Base-by-base conservation (phyloP, 148 eudicot genomes). In the Fagopyrum esculentum region DNA sequence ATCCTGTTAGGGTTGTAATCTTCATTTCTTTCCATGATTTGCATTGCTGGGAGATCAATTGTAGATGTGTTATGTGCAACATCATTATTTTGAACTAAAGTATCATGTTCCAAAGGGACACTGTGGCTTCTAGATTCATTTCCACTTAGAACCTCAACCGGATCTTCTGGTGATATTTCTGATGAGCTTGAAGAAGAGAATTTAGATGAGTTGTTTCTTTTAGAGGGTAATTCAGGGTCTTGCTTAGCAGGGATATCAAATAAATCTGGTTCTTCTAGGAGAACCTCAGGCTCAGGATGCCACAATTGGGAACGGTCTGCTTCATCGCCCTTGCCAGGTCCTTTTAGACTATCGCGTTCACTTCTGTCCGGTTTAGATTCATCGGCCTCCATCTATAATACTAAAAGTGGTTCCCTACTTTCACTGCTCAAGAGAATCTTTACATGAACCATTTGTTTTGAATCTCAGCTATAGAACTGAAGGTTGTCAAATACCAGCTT, bases 11-110 rank as follows among this genome's bases (percentile, higher is more conserved):
- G 77, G 60, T 84, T 82, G 35, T 79, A 86, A 2, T 4, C 79
- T 15, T 54, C 86, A n/a, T 73, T 43, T 76, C 84, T 77, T 40
- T 81, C 83, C 91, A 88, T 88, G 4, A 74, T 72, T 76, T 90
- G 94, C 19, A 69, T 7, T 9, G 85, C 19, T 10, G 90, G 94
- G 6, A 35, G 73, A 66, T 71, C 74, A 60, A 77, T 73, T 4
- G 78, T 74, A 26, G 81, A 77, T 29, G 73, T 7, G 26, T 6
- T 75, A 61, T 47, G 51, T 30, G 77, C 52, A 66, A 60, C 11
- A 52, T 79, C 77, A 30, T 82, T 78, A 73, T 29, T 30, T 75
- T 44, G 30, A 60, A 2, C n/a, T n/a, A n/a, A n/a, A 59, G 35
- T 4, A 6, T 4, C 26, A n/a, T 57, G 52, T 45, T 57, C 72